These are phyloP conservation scores for Clarireedia paspali DNA, from an alignment of 2,329 filamentous ascomycete species.

Conservation along the genomic window DNA sequence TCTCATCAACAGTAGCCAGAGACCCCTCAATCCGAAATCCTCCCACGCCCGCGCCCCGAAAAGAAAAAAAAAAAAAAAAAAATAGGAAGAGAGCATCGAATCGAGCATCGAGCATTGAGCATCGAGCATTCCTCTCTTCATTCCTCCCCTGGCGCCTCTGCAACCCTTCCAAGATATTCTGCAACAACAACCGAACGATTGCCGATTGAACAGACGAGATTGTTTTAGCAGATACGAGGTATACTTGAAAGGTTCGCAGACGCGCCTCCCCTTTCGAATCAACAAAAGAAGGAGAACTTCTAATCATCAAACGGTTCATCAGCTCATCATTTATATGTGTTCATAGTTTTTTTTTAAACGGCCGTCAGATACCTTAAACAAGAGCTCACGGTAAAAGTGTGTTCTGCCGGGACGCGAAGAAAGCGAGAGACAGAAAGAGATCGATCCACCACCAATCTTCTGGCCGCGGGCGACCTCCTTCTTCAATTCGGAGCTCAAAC, in stretches of 20 bases:
- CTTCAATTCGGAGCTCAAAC: slow-evolving; percentile 24
- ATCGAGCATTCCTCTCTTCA: slow-evolving; percentile 7
- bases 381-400: slow-evolving; percentile 27
- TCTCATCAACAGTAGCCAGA: not conserved
- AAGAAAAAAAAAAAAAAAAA: not conserved
- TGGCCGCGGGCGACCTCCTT: slow-evolving; percentile 52
- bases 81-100: not conserved
- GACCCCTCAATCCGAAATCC: not conserved
- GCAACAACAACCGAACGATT: slow-evolving; percentile 2
- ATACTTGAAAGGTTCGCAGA: slow-evolving; percentile 10
- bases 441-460: slow-evolving; percentile 22
- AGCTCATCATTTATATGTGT: slow-evolving; percentile 1
- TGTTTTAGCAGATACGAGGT: slow-evolving; percentile 1
- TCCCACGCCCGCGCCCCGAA: not conserved
- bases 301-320: not conserved
- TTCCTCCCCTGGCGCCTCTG: slow-evolving; percentile 4
- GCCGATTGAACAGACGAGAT: not conserved
- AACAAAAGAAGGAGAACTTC: not conserved
- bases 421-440: not conserved
- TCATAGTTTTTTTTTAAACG: not conserved
- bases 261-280: not conserved
- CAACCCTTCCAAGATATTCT: not conserved
- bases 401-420: slow-evolving; percentile 19
- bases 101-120: no score
- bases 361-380: not conserved